Base-by-base conservation (phyloP, 805 yeast species). In the Lachancea lanzarotensis region DNA sequence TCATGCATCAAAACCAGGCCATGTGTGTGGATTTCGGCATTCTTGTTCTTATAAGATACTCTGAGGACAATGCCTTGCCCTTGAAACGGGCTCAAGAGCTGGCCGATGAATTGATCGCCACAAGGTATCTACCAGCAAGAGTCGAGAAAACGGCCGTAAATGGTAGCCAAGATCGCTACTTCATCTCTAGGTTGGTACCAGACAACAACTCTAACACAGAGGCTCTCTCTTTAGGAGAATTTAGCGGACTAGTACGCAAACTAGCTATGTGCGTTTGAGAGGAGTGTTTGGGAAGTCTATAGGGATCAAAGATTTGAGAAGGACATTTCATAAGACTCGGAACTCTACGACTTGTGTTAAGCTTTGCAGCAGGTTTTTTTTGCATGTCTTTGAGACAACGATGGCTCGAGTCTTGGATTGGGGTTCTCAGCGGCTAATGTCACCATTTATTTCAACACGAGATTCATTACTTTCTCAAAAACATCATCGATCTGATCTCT, bases 141-240 rank as follows among this genome's bases (percentile, higher is more conserved):
- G 7, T 44, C 19, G 35, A 39, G 29, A 30, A 38, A 25, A 44
- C 47, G 15, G 19, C 31, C 16, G 36, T 44, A 4, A 50, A 50
- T 19, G 49, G 45, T 2, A 50, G 55, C 26, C 52, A 54, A 38
- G 60, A 55, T 37, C 47, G 60, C 16, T 55, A 34, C 32, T 43
- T 54, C 15, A 48, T 51, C 15, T 46, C 52, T 30, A 48, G 42
- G 33, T 32, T 55, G 13, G 29, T 51, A n/a, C 51, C 52, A 11
- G 36, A 33, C n/a, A 38, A 33, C 12, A 42, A 31, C 11, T 30
- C 52, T 27, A 42, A 42, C 17, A 51, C 56, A 2, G 55, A 53
- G 30, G 60, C 52, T 38, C 30, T 40, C 10, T 19, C 53, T 16
- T 42, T 50, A 20, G 31, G 42, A 13, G 29, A 46, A 5, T 52